Percentiles rank a stretch among this genome's conserved stretches.
phyloP scores from a whole-genome alignment of 306 rosid genomes.

The Lathyrus oleraceus region DNA sequence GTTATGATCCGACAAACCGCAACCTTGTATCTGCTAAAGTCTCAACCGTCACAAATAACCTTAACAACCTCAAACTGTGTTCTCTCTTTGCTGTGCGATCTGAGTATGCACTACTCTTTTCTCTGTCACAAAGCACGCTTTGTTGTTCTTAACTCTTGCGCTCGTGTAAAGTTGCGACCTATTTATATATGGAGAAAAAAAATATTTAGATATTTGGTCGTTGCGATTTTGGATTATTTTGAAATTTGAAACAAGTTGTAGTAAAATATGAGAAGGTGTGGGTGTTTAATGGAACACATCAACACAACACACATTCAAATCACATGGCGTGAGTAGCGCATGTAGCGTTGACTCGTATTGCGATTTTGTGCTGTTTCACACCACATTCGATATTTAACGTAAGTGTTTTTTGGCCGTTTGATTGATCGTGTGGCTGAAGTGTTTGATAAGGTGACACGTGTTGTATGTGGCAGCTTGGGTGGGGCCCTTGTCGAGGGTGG shows the following conservation, averaged over 20 bases:
- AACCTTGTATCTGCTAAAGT: constrained; percentile 13
- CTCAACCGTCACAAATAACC: constrained; percentile 43
- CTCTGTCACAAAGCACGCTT: constrained; percentile 53
- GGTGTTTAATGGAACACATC: constrained; percentile 8
- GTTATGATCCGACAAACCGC: not conserved
- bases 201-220: constrained; percentile 15
- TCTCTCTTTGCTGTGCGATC: not conserved
- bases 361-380: not conserved
- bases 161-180: not conserved
- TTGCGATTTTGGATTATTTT: not conserved
- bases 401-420: not conserved
- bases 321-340: constrained; percentile 59
- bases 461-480: not conserved
- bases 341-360: constrained; percentile 39
- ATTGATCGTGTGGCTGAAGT: not conserved
- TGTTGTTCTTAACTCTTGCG: constrained; percentile 36
- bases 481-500: too few relatives aligned
- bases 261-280: not conserved
- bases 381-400: not conserved
- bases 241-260: constrained; percentile 6
- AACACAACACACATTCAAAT: constrained; percentile 40
- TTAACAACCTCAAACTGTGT: not conserved
- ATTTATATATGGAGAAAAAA: constrained; percentile 32
- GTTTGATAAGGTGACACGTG: not conserved
- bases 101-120: constrained; percentile 32